A percentile compares a stretch with the other conserved stretches of the same genome.
Conservation (phyloP, 305 asterid species). For the Fraxinus dipetala region DNA sequence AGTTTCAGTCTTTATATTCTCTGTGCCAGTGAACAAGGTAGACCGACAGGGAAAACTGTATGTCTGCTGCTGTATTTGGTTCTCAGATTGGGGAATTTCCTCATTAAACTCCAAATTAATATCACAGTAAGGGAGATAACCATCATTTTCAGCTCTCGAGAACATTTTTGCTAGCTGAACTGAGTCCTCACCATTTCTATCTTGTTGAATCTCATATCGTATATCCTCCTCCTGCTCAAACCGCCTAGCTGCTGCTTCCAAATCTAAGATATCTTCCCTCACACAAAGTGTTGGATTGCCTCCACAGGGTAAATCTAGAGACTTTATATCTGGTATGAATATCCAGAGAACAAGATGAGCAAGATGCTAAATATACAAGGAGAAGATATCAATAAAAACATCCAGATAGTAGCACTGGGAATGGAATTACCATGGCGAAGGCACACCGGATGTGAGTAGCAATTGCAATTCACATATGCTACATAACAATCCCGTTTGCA, state of each 20-base stretch:
- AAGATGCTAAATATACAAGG: constrained; percentile 3
- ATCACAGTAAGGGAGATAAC: constrained; percentile 62
- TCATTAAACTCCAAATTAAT: constrained; percentile 28
- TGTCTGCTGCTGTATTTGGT: constrained; percentile 19
- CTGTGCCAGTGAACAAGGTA: constrained; percentile 22
- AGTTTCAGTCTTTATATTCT: constrained; percentile 18
- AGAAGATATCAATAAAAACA: background rate
- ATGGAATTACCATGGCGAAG: constrained; percentile 75
- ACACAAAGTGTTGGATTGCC: constrained; percentile 46
- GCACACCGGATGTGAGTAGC: constrained; percentile 74
- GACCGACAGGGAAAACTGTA: constrained; percentile 18
- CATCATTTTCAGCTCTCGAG: constrained; percentile 47
- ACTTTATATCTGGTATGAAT: constrained; percentile 52
- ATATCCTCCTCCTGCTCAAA: constrained; percentile 72
- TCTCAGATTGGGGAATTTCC: constrained; percentile 29
- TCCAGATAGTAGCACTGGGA: constrained; percentile 11
- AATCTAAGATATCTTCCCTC: constrained; percentile 62
- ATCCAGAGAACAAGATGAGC: constrained; percentile 16
- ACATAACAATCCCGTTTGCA: constrained; percentile 91
- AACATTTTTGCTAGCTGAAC: constrained; percentile 42
- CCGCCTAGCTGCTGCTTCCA: constrained; percentile 75
- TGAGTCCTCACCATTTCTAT: constrained; percentile 43
- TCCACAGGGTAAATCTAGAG: constrained; percentile 60
- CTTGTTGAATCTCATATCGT: constrained; percentile 43
- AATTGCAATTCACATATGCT: constrained; percentile 73